Base-by-base conservation (phyloP, 306 rosid genomes). In the Albizia julibrissin region DNA sequence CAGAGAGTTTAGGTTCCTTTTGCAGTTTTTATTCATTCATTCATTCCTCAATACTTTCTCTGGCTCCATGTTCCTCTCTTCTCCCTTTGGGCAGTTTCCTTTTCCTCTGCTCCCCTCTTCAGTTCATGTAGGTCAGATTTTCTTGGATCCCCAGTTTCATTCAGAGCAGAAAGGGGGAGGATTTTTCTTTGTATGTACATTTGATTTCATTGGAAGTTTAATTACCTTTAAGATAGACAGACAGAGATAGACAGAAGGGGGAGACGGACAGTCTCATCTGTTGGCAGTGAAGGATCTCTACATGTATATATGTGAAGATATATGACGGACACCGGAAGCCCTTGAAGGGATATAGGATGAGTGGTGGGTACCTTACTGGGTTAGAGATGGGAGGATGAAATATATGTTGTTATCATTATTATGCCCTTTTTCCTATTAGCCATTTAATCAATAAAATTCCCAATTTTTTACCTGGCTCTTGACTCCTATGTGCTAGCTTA, bases 1-100 rank as follows among this genome's bases (percentile, higher is more conserved):
- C 85, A 92, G 89, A 87, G 86, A 89, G 90, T 80, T 65, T 91
- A 90, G 92, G 92, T 84, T 85, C 92, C 88, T 85, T 86, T 84
- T 85, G 87, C 82, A 66, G 89, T 88, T 89, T 87, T 83, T 39
- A 91, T 95, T 93, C 85, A 88, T 93, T 95, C 94, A 91, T 95
- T 93, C 92, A 89, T 95, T 95, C 90, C 92, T 66, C 91, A 93
- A 91, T 89, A 90, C 89, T 87, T 91, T 88, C 91, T 88, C 31
- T 87, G 94, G 94, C 87, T 92, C 95, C 91, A 84, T 77, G 77
- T 82, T 81, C 81, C 74, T 76, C 84, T 85, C 86, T 68, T 81
- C 82, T 79, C n/a, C 91, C 89, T 66, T 78, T 84, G 22, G 80
- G 65, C 78, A 19, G 66, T 49, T 76, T 72, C 58, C 31, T 8